Evolutionary conservation across 75 land plant species (phyloP), one percentile per base, ranked within the genome.

Genomic region (Pinus tabuliformis): DNA sequence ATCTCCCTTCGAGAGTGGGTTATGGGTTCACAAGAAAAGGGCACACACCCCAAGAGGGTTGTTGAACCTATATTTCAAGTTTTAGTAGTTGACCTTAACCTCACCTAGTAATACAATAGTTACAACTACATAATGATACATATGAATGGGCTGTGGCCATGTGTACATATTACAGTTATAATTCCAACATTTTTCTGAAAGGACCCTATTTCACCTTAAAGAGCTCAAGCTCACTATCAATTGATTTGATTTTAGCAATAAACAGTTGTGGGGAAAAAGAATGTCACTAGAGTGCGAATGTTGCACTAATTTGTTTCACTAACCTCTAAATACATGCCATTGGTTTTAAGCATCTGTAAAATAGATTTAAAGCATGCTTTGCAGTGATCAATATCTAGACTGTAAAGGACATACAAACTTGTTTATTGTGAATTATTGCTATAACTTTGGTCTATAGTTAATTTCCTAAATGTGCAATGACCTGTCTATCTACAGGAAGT

Each of bases 401-500:
- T 30, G 36, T 15, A 22, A 5, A 9, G 17, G 30, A 62, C 16
- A 13, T 64, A 1, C 21, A 30, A 42, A 4, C 17, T 7, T 65
- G 20, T 62, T 9, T 39, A 9, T 59, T 12, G 33, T 36, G 45
- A 26, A 71, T 39, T 39, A 28, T 5, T 22, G 52, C 45, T 22
- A 30, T 70, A 42, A n/a, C 8, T 68, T 37, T 68, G 8, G 54
- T 20, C 4, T 68, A 68, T 68, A 6, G 9, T 73, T 56, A 24
- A 26, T 56, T 54, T 9, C 58, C n/a, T 12, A 54, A 73, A 45
- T 21, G 15, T 49, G 56, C 16, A 21, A 45, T 71, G 2, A 71
- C 22, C 2, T 17, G 2, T 54, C 33, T 5, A 15, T 56, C 13
- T 72, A 62, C 90, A 97, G 99, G 99, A 97, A 86, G 99, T 89